Evolutionary conservation across 2,329 filamentous ascomycete species (phyloP).

Genomic region (Verticillium zaregamsianum): DNA sequence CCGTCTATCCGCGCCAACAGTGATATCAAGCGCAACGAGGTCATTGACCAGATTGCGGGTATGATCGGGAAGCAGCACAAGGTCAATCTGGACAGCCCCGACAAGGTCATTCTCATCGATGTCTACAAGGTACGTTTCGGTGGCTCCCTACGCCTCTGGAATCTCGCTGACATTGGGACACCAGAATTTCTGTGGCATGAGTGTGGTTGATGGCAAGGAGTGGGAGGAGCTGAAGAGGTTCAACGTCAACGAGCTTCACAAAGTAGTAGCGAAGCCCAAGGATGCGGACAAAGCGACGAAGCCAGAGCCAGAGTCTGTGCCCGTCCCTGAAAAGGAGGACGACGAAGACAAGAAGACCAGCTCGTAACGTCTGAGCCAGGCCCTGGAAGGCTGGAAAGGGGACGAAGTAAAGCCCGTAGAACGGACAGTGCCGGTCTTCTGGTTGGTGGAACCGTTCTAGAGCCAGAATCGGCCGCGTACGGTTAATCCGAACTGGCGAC

Average conservation of each 20-base stretch:
- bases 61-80: constrained; percentile 65
- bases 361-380: background rate
- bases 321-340: background rate
- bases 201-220: constrained; percentile 65
- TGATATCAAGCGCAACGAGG: constrained; percentile 58
- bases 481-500: background rate
- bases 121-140: constrained; percentile 63
- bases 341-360: background rate
- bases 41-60: constrained; percentile 68
- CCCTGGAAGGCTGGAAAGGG: background rate
- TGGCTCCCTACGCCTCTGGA: background rate
- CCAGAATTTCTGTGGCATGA: constrained; percentile 73
- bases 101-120: constrained; percentile 75
- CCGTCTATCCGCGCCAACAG: constrained; percentile 73
- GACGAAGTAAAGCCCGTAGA: background rate
- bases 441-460: background rate
- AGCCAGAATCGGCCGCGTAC: background rate
- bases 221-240: constrained; percentile 73
- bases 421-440: background rate
- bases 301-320: background rate
- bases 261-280: constrained; percentile 14
- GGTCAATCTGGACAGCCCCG: constrained; percentile 73
- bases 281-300: background rate
- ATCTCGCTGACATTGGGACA: constrained; percentile 1
- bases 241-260: constrained; percentile 73